A percentile compares a stretch with the other conserved stretches of the same genome.
Conservation (phyloP, 495 filamentous ascomycete genomes). For the Aspergillus incahuasiensis region DNA sequence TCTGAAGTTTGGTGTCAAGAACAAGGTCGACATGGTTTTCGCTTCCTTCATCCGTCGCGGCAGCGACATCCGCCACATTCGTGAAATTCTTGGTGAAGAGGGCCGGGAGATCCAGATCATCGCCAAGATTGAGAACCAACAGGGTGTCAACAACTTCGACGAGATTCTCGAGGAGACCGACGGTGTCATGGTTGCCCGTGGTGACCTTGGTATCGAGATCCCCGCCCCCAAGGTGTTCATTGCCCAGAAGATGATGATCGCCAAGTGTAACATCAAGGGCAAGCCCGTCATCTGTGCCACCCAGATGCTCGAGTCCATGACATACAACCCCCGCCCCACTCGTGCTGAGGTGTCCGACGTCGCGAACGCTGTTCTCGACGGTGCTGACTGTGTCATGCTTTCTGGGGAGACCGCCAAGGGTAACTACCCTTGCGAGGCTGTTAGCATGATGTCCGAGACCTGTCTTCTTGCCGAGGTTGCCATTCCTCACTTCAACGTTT, state of each 20-base stretch:
- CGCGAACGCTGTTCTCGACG: slow-evolving; percentile 94
- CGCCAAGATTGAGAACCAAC: slow-evolving; percentile 99
- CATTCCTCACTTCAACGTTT: slow-evolving; percentile 92
- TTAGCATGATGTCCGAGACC: slow-evolving; percentile 96
- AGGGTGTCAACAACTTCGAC: slow-evolving; percentile 98
- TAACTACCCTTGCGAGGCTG: slow-evolving; percentile 85
- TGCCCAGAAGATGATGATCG: slow-evolving; percentile 99
- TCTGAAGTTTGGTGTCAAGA: slow-evolving; percentile 92
- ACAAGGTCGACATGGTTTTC: slow-evolving; percentile 98
- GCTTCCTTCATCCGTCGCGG: slow-evolving; percentile 96
- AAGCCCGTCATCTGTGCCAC: slow-evolving; percentile 96
- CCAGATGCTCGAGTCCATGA: slow-evolving; percentile 97
- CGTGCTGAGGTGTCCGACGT: slow-evolving; percentile 98
- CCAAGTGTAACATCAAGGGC: slow-evolving; percentile 98
- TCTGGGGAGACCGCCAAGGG: slow-evolving; percentile 99
- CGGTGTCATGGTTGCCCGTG: slow-evolving; percentile 99
- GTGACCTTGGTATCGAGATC: slow-evolving; percentile 97
- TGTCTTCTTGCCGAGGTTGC: slow-evolving; percentile 93
- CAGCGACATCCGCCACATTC: slow-evolving; percentile 86
- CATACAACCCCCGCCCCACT: slow-evolving; percentile 96
- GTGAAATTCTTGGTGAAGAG: slow-evolving; percentile 84
- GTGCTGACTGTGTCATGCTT: slow-evolving; percentile 99
- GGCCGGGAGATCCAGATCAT: slow-evolving; percentile 98
- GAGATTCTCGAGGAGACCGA: slow-evolving; percentile 96
- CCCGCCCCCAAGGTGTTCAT: slow-evolving; percentile 97